A percentile compares a stretch with the other conserved stretches of the same genome.
Evolutionary conservation across 768 basidiomycete species (phyloP).

Genomic region (Lentinula sp.): DNA sequence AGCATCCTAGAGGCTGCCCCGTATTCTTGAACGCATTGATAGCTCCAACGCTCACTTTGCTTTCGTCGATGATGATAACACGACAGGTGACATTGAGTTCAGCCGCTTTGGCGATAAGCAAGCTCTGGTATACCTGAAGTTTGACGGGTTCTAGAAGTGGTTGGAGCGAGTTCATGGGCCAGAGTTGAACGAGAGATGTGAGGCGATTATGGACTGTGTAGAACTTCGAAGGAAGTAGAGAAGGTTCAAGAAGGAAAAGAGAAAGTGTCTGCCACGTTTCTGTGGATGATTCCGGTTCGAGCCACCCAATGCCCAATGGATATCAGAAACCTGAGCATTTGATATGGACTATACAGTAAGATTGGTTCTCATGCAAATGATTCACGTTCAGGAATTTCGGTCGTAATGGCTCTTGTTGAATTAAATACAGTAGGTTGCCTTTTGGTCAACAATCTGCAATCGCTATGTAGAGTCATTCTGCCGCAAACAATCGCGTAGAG

Average conservation of each 20-base stretch:
- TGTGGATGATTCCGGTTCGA: too few relatives aligned
- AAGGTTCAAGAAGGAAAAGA: background rate
- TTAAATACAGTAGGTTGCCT: background rate
- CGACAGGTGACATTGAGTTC: background rate
- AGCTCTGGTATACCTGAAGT: background rate
- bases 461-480: background rate
- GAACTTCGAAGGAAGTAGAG: background rate
- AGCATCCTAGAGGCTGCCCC: conserved; percentile 36
- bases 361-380: too few relatives aligned
- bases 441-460: background rate
- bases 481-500: background rate
- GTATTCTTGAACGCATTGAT: background rate
- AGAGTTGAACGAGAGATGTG: background rate
- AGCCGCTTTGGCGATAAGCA: background rate
- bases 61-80: background rate
- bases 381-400: background rate
- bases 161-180: background rate
- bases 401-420: background rate
- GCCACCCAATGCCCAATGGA: too few relatives aligned
- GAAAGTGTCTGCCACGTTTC: too few relatives aligned
- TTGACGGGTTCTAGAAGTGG: background rate
- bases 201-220: background rate
- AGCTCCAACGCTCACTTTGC: background rate
- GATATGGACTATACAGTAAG: too few relatives aligned
- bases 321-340: too few relatives aligned